Evolutionary conservation across 75 land plant genomes (phyloP), one percentile per base, ranked within the genome.

Genomic region (Selaginella tamariscina): DNA sequence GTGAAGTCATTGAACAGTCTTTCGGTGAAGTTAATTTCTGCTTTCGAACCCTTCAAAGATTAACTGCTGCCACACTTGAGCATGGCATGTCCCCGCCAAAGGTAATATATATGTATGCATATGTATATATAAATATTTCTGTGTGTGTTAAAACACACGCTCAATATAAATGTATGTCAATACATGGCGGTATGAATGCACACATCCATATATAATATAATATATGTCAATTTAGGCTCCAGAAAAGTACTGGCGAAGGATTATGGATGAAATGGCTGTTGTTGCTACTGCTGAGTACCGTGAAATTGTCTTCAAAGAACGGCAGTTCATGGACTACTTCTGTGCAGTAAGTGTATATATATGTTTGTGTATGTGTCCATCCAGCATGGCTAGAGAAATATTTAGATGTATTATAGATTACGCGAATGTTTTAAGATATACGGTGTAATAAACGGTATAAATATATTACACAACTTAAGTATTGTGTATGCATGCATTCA

Each of bases 21-120:
- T 68, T 68, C 30, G 29, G 29, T 24, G 15, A 65, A 27, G 94
- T 84, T 65, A 86, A 82, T 62, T 73, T 84, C 64, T 89, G 94
- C 65, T 89, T 89, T 55, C 83, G 94, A 57, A 89, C 94, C 8
- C 79, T 89, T 2, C 94, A 89, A 62, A 87, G 95, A 29, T 87
- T 84, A 44, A 84, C 95, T 55, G 88, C 95, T 5, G 95, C 95
- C 15, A 89, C 95, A 26, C 83, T 89, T 55, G 95, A 89, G 77
- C 95, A 89, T 70, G 95, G 95, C 0, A 89, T 89, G 95, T 83
- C 75, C 56, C 95, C 95, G 23, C 95, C 95, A 5, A 68, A 75
- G 56, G 70, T n/a, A n/a, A n/a, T n/a, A n/a, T n/a, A n/a, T n/a
- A n/a, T n/a, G n/a, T n/a, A n/a, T n/a, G n/a, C n/a, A n/a, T n/a